A percentile compares a stretch with the other conserved stretches of the same genome.
Evolutionary conservation across 2,329 filamentous ascomycete species (phyloP).

Genomic region (Arachnopeziza araneosa): DNA sequence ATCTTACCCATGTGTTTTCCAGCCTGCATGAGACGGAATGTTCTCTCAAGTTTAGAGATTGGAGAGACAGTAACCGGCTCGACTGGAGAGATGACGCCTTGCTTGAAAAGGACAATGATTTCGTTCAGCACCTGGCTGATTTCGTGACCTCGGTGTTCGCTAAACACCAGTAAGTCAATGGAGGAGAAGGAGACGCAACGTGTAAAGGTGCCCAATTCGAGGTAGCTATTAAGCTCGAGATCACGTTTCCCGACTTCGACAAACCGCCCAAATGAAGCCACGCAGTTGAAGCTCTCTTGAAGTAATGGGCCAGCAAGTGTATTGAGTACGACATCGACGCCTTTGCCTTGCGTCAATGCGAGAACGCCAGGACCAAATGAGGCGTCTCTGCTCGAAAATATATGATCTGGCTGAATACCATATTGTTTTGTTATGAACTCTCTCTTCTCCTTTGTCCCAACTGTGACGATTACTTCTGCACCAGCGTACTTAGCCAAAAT

Average conservation of each 20-base stretch:
- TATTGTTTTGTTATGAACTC: background rate
- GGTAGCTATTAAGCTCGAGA: background rate
- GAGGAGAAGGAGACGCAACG: background rate
- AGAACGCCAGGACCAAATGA: background rate
- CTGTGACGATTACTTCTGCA: background rate
- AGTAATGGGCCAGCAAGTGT: background rate
- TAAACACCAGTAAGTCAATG: background rate
- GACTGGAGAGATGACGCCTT: background rate
- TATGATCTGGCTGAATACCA: background rate
- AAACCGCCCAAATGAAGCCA: background rate
- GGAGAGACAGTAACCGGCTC: background rate
- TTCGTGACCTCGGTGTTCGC: background rate
- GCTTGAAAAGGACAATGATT: background rate
- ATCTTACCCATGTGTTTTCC: slow-evolving; percentile 1
- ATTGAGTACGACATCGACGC: slow-evolving; percentile 1
- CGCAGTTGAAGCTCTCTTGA: background rate
- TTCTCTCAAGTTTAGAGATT: background rate
- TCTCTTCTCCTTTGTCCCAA: background rate
- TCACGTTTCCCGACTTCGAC: background rate
- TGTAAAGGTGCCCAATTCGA: background rate
- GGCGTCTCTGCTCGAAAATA: background rate
- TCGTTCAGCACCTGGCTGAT: background rate
- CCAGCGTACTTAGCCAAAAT: background rate
- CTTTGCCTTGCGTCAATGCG: background rate
- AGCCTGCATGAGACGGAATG: background rate